A percentile compares a stretch with the other conserved stretches of the same genome.
Evolutionary conservation across 495 filamentous ascomycete genomes (phyloP).

Genomic region (Durotheca rogersii): DNA sequence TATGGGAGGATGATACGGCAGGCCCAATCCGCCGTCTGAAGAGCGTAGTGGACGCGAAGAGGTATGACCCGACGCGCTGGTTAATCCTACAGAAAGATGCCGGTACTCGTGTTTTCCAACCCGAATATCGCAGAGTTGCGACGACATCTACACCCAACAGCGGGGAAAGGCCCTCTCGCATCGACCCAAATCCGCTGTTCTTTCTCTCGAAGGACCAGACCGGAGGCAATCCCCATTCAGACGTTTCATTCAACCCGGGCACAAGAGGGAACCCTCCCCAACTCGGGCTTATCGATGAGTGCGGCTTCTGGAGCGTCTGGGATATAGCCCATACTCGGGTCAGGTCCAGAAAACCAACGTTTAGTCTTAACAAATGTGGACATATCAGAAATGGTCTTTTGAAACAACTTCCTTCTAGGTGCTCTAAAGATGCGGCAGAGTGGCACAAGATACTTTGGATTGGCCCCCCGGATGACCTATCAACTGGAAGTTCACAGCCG

Average conservation of each 20-base stretch:
- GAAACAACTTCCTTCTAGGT: constrained; percentile 17
- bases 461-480: constrained; percentile 7
- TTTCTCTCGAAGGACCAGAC: constrained; percentile 55
- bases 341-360: constrained; percentile 17
- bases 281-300: constrained; percentile 70
- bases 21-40: constrained; percentile 65
- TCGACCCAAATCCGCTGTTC: constrained; percentile 63
- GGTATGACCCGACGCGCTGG: constrained; percentile 52
- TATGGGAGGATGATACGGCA: constrained; percentile 57
- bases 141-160: constrained; percentile 10
- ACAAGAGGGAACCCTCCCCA: constrained; percentile 55
- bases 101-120: constrained; percentile 60
- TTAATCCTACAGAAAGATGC: constrained; percentile 61
- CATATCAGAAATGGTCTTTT: constrained; percentile 32
- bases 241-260: constrained; percentile 79
- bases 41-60: constrained; percentile 56
- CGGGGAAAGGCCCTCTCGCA: constrained; percentile 43
- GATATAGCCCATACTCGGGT: constrained; percentile 47
- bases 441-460: constrained; percentile 37
- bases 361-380: constrained; percentile 19
- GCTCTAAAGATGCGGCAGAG: constrained; percentile 2
- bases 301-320: constrained; percentile 77
- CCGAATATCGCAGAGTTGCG: constrained; percentile 43
- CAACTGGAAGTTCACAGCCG: constrained; percentile 14
- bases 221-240: constrained; percentile 61